Conservation (phyloP, 208 protist genomes). For the Wallacemonas sp. region DNA sequence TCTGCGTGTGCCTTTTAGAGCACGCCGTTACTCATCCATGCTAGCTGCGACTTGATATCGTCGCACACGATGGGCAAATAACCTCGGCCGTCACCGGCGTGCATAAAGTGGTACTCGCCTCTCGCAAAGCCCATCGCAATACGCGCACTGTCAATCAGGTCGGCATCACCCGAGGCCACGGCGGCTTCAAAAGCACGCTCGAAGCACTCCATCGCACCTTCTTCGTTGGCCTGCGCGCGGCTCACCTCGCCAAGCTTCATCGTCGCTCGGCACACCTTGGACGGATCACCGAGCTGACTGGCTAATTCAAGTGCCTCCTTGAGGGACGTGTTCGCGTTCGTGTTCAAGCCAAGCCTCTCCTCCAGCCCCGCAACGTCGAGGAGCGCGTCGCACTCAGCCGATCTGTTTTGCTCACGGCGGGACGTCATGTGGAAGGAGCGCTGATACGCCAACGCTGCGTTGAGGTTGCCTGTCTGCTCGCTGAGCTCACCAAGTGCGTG, state of each 20-base stretch:
- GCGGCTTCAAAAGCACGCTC: conserved; percentile 72
- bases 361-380: conserved; percentile 74
- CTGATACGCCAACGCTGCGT: conserved; percentile 73
- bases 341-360: conserved; percentile 68
- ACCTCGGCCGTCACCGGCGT: conserved; percentile 64
- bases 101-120: conserved; percentile 73
- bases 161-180: conserved; percentile 47
- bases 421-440: conserved; percentile 56
- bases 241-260: conserved; percentile 85
- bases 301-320: conserved; percentile 65
- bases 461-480: conserved; percentile 67
- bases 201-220: conserved; percentile 71
- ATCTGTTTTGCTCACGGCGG: conserved; percentile 31
- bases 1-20: no score
- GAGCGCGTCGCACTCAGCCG: conserved; percentile 61
- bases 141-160: conserved; percentile 75
- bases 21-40: conserved; percentile 84
- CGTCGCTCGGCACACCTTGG: conserved; percentile 67
- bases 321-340: conserved; percentile 68
- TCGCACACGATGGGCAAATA: conserved; percentile 82
- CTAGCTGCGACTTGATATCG: conserved; percentile 76
- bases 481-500: conserved; percentile 67
- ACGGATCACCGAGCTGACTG: conserved; percentile 59
- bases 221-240: conserved; percentile 48
- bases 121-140: conserved; percentile 83